Evolutionary conservation across 345 rosid genomes (phyloP).

Genomic region (Barbarea vulgaris): DNA sequence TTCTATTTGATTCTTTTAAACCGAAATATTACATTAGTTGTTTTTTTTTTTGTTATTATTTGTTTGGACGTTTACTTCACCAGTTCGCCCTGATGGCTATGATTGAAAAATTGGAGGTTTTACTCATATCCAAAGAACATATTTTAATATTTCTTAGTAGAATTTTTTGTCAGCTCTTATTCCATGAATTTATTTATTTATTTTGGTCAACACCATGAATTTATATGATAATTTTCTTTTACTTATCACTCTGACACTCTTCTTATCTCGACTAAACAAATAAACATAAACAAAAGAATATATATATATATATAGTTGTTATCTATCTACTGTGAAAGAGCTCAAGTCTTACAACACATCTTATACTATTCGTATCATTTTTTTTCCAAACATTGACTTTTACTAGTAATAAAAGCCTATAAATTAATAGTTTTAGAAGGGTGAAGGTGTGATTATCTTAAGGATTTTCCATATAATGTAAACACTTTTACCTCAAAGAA

Average conservation of each 20-base stretch:
- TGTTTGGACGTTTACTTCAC: not conserved
- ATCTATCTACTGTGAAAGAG: not conserved
- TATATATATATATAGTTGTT: not conserved
- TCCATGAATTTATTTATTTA: no score
- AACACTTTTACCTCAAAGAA: not conserved
- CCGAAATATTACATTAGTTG: not conserved
- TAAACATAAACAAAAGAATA: not conserved
- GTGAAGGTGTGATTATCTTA: not conserved
- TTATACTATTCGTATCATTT: not conserved
- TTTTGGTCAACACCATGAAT: not conserved
- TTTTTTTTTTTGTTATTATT: not conserved
- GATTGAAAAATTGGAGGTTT: not conserved
- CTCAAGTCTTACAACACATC: not conserved
- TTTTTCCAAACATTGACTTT: not conserved
- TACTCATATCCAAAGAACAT: not conserved
- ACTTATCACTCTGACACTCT: slow-evolving; percentile 4
- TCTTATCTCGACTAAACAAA: not conserved
- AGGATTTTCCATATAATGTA: not conserved
- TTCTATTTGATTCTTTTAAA: not conserved
- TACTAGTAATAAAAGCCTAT: not conserved
- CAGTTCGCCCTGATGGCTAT: not conserved
- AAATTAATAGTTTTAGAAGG: not conserved
- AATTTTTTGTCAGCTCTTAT: no score
- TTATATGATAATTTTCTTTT: not conserved
- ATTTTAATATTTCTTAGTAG: not conserved